phyloP scores from a whole-genome alignment of 148 eudicot species.

The Polygonum maritimum region DNA sequence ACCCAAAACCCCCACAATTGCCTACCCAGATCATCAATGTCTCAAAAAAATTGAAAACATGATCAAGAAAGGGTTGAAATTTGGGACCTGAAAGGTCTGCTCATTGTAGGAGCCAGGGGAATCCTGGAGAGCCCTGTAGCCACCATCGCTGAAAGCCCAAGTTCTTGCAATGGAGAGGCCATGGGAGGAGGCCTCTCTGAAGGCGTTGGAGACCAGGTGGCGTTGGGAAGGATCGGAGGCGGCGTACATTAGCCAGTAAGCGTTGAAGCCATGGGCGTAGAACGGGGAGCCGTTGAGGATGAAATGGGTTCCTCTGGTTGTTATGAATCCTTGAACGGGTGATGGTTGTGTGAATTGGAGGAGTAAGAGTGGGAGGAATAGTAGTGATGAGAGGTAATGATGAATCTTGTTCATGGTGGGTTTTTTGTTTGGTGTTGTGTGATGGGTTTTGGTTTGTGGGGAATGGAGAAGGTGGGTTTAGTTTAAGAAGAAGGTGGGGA shows the following conservation, averaged over 20 bases:
- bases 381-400: neutral
- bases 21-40: neutral
- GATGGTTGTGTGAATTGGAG: neutral
- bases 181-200: conserved; percentile 59
- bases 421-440: neutral
- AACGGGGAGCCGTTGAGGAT: conserved; percentile 62
- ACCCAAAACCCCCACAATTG: neutral
- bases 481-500: neutral
- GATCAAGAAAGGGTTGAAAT: neutral
- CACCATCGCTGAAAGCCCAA: conserved; percentile 95
- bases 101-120: conserved; percentile 85
- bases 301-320: conserved; percentile 65
- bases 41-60: neutral
- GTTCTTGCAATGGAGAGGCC: conserved; percentile 80
- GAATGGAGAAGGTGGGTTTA: neutral
- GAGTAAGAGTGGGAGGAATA: neutral
- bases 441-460: neutral
- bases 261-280: conserved; percentile 95
- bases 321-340: conserved; percentile 28
- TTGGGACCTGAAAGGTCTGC: conserved; percentile 53
- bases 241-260: conserved; percentile 88
- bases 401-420: neutral
- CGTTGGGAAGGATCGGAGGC: conserved; percentile 84
- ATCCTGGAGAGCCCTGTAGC: conserved; percentile 64
- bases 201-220: conserved; percentile 49